Base-by-base conservation (phyloP, 345 rosid genomes). In the Brassica nigra region DNA sequence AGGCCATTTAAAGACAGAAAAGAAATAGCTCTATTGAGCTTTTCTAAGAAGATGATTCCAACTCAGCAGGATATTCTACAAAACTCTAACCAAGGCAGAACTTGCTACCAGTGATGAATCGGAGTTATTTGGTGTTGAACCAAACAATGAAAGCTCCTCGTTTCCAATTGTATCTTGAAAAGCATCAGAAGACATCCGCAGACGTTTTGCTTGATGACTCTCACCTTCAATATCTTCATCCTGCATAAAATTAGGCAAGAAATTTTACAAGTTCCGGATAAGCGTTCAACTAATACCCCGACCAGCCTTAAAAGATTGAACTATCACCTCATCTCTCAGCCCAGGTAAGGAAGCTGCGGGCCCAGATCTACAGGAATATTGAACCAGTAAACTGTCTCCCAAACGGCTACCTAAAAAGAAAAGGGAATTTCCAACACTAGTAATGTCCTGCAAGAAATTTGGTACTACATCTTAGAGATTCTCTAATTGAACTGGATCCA, bases 331-430 rank as follows among this genome's bases (percentile, higher is more conserved):
- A 84, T 93, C 98, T 84, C 88, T 90, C 76, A 87, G 80, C 75
- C 90, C 90, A 76, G 89, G 81, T 74, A 90, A 80, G 69, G 86
- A 79, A 71, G 80, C 71, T 69, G 94, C 87, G 75, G 97, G 70
- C 57, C 90, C 98, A 57, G 86, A 83, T 52, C 90, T 89, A 83
- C 87, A 77, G 52, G 90, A 86, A 83, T 85, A 93, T 68, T 95
- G 99, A 74, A 93, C 99, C 64, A 95, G 96, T 81, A 91, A 85
- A 89, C 99, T 95, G 87, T 95, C 98, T 49, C 99, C 98, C 86
- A 93, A 78, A 59, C 97, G 94, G 86, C 99, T 95, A 74, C 90
- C 97, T 72, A 95, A 83, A 80, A 95, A 91, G 87, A 95, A 90
- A 18, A 95, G 83, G 36, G 96, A 91, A 73, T 78, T 89, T 71